A percentile compares a stretch with the other conserved stretches of the same genome.
Evolutionary conservation across 306 rosid genomes (phyloP).

Genomic region (Rosa chinensis): DNA sequence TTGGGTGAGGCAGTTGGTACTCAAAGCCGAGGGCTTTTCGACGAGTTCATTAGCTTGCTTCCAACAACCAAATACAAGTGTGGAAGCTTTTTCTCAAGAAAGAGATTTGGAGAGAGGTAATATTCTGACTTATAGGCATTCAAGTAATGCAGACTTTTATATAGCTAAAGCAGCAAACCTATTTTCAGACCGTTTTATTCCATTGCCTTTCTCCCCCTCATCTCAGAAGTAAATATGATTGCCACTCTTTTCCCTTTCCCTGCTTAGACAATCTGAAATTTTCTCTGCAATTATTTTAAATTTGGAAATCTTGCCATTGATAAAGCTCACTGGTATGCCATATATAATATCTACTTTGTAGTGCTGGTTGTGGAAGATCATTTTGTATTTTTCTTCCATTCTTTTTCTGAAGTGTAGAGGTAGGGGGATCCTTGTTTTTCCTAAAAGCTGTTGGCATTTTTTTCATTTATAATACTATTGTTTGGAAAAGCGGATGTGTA

Average conservation of each 20-base stretch:
- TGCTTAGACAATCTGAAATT: too few relatives aligned
- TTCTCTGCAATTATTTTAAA: too few relatives aligned
- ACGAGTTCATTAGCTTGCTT: conserved; percentile 74
- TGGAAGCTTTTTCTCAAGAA: conserved; percentile 68
- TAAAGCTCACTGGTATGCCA: too few relatives aligned
- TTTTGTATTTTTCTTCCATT: too few relatives aligned
- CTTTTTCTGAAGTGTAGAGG: not conserved
- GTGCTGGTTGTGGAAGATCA: too few relatives aligned
- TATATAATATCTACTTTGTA: too few relatives aligned
- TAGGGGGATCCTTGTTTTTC: not conserved
- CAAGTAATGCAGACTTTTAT: not conserved
- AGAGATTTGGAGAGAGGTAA: conserved; percentile 70
- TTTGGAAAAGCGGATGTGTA: conserved; percentile 60
- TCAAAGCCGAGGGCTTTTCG: conserved; percentile 79
- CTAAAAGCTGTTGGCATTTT: not conserved
- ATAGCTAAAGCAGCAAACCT: too few relatives aligned
- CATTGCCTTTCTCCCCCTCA: too few relatives aligned
- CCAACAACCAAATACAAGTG: conserved; percentile 72
- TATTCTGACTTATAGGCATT: conserved; percentile 9
- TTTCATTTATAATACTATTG: not conserved
- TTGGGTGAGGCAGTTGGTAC: conserved; percentile 89
- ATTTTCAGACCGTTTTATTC: too few relatives aligned
- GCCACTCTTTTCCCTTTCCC: too few relatives aligned
- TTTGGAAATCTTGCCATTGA: too few relatives aligned
- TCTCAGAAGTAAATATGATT: too few relatives aligned